phyloP scores from a whole-genome alignment of 225 moss, liverwort and hornwort species.

The Climacium dendroides region DNA sequence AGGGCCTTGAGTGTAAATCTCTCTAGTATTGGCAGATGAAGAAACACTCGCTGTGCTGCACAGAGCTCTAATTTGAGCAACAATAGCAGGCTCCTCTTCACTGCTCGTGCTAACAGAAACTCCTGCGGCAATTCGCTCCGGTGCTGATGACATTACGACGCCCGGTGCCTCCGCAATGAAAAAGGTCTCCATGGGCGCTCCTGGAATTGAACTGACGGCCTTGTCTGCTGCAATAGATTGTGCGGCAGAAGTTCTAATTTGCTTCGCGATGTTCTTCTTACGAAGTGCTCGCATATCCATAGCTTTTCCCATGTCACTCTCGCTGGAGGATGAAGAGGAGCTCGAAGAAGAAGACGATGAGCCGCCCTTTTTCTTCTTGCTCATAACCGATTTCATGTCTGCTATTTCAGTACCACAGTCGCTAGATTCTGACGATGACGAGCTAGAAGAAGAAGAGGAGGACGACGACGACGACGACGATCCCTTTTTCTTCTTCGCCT shows the following conservation, averaged over 20 bases:
- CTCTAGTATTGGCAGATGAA: neutral
- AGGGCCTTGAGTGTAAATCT: neutral
- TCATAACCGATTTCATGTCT: neutral
- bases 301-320: constrained; percentile 13
- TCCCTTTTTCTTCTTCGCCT: constrained; percentile 21
- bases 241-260: neutral
- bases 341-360: constrained; percentile 20
- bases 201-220: neutral
- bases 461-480: constrained; percentile 6
- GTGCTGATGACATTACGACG: neutral
- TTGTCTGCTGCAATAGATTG: neutral
- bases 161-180: neutral
- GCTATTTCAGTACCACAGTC: neutral
- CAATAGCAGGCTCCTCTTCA: constrained; percentile 19
- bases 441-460: neutral
- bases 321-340: constrained; percentile 24
- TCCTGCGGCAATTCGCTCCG: neutral
- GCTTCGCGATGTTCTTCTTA: neutral
- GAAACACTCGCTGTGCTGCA: constrained; percentile 9
- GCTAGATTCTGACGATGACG: constrained; percentile 27
- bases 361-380: constrained; percentile 8
- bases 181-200: neutral
- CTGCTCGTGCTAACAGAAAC: neutral
- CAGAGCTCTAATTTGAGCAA: constrained; percentile 31
- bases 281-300: constrained; percentile 32